Conservation (phyloP, 441 rosid genomes). For the Hypseocharis bilobata region DNA sequence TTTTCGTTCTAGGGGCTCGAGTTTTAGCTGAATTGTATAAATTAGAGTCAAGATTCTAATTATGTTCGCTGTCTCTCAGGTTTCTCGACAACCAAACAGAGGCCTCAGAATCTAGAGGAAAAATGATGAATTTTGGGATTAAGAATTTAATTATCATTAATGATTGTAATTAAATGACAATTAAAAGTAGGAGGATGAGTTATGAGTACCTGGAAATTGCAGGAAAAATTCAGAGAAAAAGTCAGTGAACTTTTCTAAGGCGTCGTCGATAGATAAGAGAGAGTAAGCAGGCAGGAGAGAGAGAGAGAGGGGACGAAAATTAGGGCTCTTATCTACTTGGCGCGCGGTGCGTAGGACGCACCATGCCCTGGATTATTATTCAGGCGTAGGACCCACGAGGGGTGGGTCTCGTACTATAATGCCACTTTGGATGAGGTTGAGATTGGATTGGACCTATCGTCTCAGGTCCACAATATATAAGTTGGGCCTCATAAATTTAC, state of each 20-base stretch:
- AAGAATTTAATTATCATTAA: not conserved
- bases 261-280: not conserved
- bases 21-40: too few species aligned
- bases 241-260: not conserved
- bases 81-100: not conserved
- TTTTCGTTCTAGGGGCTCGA: not conserved
- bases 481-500: too few species aligned
- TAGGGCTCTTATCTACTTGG: not conserved
- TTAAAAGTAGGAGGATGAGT: not conserved
- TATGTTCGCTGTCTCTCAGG: not conserved
- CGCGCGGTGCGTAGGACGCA: not conserved
- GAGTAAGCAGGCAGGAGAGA: not conserved
- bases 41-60: too few species aligned
- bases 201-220: constrained; percentile 2
- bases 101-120: not conserved
- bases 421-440: too few species aligned
- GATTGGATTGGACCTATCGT: too few species aligned
- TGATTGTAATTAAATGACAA: not conserved
- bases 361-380: too few species aligned
- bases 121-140: not conserved
- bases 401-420: too few species aligned
- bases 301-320: constrained; percentile 2
- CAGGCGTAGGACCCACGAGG: too few species aligned
- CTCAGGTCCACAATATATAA: too few species aligned
- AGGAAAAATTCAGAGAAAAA: constrained; percentile 1